Conservation (phyloP, 345 rosid species). For the Kandelia obovata region DNA sequence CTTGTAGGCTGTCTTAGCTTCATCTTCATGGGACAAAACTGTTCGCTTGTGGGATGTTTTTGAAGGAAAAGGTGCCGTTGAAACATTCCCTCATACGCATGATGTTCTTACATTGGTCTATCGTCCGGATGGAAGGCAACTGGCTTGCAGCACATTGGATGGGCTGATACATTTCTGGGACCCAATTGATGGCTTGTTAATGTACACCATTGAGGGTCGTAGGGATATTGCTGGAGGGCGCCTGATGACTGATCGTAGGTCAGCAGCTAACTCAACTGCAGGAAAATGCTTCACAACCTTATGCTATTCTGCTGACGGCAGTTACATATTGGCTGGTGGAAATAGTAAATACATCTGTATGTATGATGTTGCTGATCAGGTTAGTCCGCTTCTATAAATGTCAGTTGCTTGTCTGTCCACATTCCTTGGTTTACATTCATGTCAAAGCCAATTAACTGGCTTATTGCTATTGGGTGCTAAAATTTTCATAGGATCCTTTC, state of each 20-base stretch:
- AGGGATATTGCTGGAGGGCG: slow-evolving; percentile 98
- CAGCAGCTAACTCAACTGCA: slow-evolving; percentile 92
- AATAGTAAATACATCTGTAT: slow-evolving; percentile 93
- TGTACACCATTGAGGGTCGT: slow-evolving; percentile 95
- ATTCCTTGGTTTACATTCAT: background rate
- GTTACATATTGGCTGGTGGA: slow-evolving; percentile 90
- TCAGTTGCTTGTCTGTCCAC: too few species aligned
- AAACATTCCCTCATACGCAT: slow-evolving; percentile 81
- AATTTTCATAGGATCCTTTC: background rate
- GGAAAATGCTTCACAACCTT: slow-evolving; percentile 91
- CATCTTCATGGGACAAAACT: slow-evolving; percentile 96
- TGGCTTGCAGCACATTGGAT: slow-evolving; percentile 89
- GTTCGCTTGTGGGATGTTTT: slow-evolving; percentile 94
- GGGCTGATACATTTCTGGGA: slow-evolving; percentile 98
- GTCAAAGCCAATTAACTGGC: background rate
- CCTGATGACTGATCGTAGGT: slow-evolving; percentile 77
- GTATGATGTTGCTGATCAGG: slow-evolving; percentile 98
- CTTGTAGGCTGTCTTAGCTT: slow-evolving; percentile 65
- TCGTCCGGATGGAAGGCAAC: slow-evolving; percentile 94
- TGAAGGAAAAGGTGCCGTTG: slow-evolving; percentile 85
- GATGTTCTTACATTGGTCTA: slow-evolving; percentile 83
- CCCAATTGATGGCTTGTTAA: slow-evolving; percentile 73
- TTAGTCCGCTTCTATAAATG: slow-evolving; percentile 22
- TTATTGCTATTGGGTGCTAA: background rate
- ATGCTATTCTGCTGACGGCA: slow-evolving; percentile 95